phyloP scores from a whole-genome alignment of 441 rosid species.

The Cnidoscolus chayamansa region DNA sequence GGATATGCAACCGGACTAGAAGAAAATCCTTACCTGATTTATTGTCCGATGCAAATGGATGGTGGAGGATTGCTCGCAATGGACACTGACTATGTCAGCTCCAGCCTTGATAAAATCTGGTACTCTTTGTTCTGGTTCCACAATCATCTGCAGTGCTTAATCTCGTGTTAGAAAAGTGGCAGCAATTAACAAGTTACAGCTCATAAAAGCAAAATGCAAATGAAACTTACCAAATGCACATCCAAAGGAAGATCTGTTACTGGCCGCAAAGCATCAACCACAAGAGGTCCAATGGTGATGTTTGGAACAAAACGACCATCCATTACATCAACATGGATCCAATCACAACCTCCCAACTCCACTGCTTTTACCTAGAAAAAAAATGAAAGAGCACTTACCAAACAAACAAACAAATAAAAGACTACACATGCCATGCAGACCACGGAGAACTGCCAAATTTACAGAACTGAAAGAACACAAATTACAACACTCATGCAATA shows the following conservation, averaged over 20 bases:
- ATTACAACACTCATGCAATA: not conserved
- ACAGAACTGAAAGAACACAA: not conserved
- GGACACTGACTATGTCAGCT: conserved; percentile 92
- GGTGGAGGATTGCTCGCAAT: conserved; percentile 86
- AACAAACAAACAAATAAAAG: not conserved
- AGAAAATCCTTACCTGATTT: conserved; percentile 47
- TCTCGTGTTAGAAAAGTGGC: conserved; percentile 22
- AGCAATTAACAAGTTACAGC: not conserved
- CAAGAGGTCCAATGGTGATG: conserved; percentile 95
- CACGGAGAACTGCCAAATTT: not conserved
- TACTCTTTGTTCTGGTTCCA: conserved; percentile 85
- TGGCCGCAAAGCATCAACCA: conserved; percentile 94
- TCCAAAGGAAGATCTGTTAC: conserved; percentile 95
- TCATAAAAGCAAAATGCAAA: conserved; percentile 14
- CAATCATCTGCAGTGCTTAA: conserved; percentile 69
- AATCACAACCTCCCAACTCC: conserved; percentile 96
- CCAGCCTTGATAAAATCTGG: conserved; percentile 96
- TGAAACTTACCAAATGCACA: conserved; percentile 78
- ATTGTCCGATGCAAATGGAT: conserved; percentile 86
- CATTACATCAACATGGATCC: conserved; percentile 99
- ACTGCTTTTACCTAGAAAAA: conserved; percentile 82
- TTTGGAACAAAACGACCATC: conserved; percentile 98
- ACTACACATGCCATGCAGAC: not conserved
- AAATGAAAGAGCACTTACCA: conserved; percentile 22
- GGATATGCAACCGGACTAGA: conserved; percentile 1